Percentiles rank a stretch among this genome's conserved stretches.
These are phyloP conservation scores for Hanseniaspora lachancei DNA, from an alignment of 805 yeast genomes.

Conservation along the genomic window DNA sequence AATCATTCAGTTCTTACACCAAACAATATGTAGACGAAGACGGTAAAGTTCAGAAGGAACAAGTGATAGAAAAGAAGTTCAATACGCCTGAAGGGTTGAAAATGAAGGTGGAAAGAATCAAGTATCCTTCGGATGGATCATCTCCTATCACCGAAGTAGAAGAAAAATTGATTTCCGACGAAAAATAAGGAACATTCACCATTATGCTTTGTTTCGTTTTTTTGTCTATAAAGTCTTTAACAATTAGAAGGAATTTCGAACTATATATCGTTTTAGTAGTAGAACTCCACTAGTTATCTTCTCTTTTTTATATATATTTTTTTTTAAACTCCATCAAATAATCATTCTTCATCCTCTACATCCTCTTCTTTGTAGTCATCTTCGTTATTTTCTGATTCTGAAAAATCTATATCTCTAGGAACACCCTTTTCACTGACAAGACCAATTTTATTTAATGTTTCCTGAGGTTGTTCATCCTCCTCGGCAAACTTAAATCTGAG, in stretches of 20 bases:
- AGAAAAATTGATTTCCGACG: slow-evolving; percentile 16
- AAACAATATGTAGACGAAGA: slow-evolving; percentile 15
- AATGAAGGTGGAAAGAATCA: slow-evolving; percentile 29
- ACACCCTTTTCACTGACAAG: slow-evolving; percentile 10
- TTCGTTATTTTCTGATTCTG: neutral
- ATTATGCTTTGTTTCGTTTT: neutral
- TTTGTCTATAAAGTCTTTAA: neutral
- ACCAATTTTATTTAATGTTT: slow-evolving; percentile 5
- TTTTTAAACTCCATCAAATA: neutral
- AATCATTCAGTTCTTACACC: slow-evolving; percentile 10
- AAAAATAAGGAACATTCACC: neutral
- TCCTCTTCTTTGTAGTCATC: neutral
- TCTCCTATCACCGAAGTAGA: slow-evolving; percentile 26
- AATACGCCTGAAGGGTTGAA: slow-evolving; percentile 19
- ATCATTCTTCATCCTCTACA: slow-evolving; percentile 1
- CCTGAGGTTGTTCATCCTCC: slow-evolving; percentile 14
- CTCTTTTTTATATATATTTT: neutral
- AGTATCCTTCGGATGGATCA: slow-evolving; percentile 30
- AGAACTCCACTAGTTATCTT: neutral
- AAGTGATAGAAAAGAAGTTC: neutral
- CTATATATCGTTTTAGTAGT: no score
- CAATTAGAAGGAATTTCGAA: neutral
- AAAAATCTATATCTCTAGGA: slow-evolving; percentile 1
- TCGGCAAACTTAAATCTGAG: slow-evolving; percentile 21
- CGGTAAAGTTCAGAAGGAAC: neutral